Percentiles rank a stretch among this genome's conserved stretches.
Evolutionary conservation across 768 basidiomycete species (phyloP).

Genomic region (Inosperma sp.): DNA sequence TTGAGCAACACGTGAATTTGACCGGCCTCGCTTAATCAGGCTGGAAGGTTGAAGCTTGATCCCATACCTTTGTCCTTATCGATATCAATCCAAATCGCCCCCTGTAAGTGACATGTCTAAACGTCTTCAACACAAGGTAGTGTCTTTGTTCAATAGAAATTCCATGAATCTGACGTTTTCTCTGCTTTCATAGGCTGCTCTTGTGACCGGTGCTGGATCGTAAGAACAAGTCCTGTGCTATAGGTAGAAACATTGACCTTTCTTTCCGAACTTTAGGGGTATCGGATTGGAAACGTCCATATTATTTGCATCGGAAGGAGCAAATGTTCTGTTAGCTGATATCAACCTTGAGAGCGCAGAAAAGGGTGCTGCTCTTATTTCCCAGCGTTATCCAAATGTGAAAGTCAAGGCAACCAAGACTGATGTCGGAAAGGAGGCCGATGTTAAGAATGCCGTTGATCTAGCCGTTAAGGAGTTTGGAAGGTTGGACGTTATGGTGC

Average conservation of each 20-base stretch:
- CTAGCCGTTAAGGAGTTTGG: constrained; percentile 80
- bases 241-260: constrained; percentile 17
- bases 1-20: background rate
- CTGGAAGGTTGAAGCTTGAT: background rate
- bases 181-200: constrained; percentile 47
- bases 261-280: constrained; percentile 51
- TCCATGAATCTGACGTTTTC: constrained; percentile 6
- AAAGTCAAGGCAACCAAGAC: constrained; percentile 66
- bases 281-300: constrained; percentile 96
- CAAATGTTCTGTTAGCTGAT: constrained; percentile 85
- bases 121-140: constrained; percentile 64
- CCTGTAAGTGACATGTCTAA: constrained; percentile 54
- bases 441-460: constrained; percentile 80
- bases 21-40: background rate
- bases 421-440: constrained; percentile 86
- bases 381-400: constrained; percentile 61
- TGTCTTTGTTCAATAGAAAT: constrained; percentile 8
- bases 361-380: constrained; percentile 59
- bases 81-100: constrained; percentile 8
- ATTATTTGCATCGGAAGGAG: constrained; percentile 92
- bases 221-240: constrained; percentile 37
- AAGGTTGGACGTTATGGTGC: constrained; percentile 91
- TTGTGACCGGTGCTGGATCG: constrained; percentile 89
- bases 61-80: constrained; percentile 15
- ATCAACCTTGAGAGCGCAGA: constrained; percentile 75